Base-by-base conservation (phyloP, 2,329 filamentous ascomycete genomes). In the Aspergillus amoenus region DNA sequence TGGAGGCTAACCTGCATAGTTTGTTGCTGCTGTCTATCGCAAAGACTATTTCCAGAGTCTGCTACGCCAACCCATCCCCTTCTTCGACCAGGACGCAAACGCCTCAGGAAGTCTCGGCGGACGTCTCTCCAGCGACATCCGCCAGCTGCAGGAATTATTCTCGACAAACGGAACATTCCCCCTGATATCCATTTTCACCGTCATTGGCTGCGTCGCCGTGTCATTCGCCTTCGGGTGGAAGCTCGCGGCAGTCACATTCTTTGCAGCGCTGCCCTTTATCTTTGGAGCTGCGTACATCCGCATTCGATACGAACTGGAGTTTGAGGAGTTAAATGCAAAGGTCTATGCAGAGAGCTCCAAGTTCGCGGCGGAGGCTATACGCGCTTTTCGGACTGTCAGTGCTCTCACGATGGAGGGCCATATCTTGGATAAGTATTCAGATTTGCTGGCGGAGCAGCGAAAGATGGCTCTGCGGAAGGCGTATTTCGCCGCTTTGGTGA, bases 151-250 rank as follows among this genome's bases (percentile, higher is more conserved):
- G 61, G 80, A 83, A 58, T 64, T 83, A 7, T 70, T 83, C 21
- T 78, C 79, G 1, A 67, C 76, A 0, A 82, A 79, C 39, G 66
- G 76, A 15, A 70, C 69, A 2, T 70, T 79, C 56, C 77, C 85
- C 2, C 80, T 89, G 62, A 82, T 87, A 21, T 84, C 86, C 8
- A 66, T 88, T 24, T 87, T 90, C 68, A 88, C 84, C 48, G 71
- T 92, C 2, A 65, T 84, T 9, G 88, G 88, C 0, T 84, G 83
- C 8, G 72, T 90, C 15, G 76, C 81, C 45, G 87, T 93, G 49
- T 81, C 87, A 1, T 91, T 90, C 64, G 77, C 81, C 6, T 90
- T 88, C 68, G 87, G 87, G 3, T 93, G 90, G 89, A 92, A 91
- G 69, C 78, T 93, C 11, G 84, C 87, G 0, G 74, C 91, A 0